Evolutionary conservation across 2,329 filamentous ascomycete species (phyloP).

Genomic region (Leptographium radiaticola): DNA sequence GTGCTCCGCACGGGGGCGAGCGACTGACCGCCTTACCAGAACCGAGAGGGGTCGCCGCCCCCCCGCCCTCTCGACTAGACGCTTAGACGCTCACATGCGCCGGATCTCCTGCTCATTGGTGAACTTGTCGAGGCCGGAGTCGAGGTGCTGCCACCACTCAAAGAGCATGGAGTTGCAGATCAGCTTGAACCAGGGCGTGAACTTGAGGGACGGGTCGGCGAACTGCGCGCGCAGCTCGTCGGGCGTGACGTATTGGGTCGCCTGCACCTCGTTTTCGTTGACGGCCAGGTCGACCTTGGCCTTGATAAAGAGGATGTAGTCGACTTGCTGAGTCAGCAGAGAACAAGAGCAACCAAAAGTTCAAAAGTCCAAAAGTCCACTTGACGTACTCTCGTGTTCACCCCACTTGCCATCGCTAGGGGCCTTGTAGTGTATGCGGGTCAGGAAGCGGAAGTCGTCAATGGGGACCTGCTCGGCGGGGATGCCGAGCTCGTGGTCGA

Average conservation of each 20-base stretch:
- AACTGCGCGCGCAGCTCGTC: slow-evolving; percentile 80
- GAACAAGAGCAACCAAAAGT: background rate
- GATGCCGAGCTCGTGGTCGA: slow-evolving; percentile 92
- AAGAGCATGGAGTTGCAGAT: slow-evolving; percentile 97
- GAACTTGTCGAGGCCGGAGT: slow-evolving; percentile 71
- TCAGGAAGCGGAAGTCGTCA: slow-evolving; percentile 86
- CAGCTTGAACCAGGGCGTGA: slow-evolving; percentile 98
- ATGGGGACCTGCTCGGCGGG: slow-evolving; percentile 77
- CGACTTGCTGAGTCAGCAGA: slow-evolving; percentile 42
- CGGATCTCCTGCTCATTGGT: slow-evolving; percentile 76
- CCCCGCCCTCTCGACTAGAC: too few relatives aligned
- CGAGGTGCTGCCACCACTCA: slow-evolving; percentile 88
- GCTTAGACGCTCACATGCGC: slow-evolving; percentile 47
- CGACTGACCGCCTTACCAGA: background rate
- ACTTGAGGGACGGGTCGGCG: slow-evolving; percentile 63
- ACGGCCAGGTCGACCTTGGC: slow-evolving; percentile 71
- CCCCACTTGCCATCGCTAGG: slow-evolving; percentile 97
- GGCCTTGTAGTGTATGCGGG: slow-evolving; percentile 95
- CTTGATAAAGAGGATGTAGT: slow-evolving; percentile 98
- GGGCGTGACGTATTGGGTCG: slow-evolving; percentile 69
- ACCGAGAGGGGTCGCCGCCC: background rate
- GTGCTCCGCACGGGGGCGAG: too few relatives aligned
- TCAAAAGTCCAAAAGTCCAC: too few relatives aligned
- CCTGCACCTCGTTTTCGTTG: slow-evolving; percentile 83
- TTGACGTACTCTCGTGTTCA: slow-evolving; percentile 73